Evolutionary conservation across 768 basidiomycete genomes (phyloP).

Genomic region (Brasilioporus rufonigricans): DNA sequence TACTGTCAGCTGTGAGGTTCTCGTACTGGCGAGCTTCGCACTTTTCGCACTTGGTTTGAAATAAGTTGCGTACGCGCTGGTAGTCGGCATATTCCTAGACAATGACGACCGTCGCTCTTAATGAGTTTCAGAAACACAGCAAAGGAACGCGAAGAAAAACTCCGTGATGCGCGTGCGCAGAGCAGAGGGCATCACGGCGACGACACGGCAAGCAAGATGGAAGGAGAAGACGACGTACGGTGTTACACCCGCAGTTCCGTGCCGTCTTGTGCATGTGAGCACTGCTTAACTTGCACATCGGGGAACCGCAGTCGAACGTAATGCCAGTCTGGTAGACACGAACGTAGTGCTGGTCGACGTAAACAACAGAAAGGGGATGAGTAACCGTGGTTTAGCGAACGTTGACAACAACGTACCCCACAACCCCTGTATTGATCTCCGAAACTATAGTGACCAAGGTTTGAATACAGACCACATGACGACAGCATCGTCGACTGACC

Average conservation of each 20-base stretch:
- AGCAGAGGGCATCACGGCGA: background rate
- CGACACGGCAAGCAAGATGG: background rate
- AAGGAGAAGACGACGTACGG: constrained; percentile 23
- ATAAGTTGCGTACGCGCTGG: constrained; percentile 59
- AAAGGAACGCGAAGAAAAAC: background rate
- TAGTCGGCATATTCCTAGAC: constrained; percentile 43
- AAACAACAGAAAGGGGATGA: background rate
- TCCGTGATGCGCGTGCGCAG: background rate
- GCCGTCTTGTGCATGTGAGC: constrained; percentile 61
- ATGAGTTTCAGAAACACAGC: background rate
- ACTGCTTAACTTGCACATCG: constrained; percentile 50
- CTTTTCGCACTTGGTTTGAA: constrained; percentile 63
- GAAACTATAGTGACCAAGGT: constrained; percentile 23
- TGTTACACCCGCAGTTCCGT: constrained; percentile 54
- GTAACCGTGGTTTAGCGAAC: background rate
- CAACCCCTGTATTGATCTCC: constrained; percentile 46
- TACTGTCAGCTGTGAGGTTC: constrained; percentile 33
- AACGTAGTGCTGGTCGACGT: constrained; percentile 54
- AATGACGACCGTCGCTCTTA: background rate
- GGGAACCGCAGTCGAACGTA: constrained; percentile 51
- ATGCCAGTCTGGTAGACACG: constrained; percentile 60
- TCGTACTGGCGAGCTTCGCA: constrained; percentile 55
- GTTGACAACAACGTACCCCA: constrained; percentile 28
- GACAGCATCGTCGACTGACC: constrained; percentile 34
- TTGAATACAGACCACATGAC: constrained; percentile 2